Evolutionary conservation across 768 basidiomycete genomes (phyloP).

Genomic region (Rhodocollybia butyracea): DNA sequence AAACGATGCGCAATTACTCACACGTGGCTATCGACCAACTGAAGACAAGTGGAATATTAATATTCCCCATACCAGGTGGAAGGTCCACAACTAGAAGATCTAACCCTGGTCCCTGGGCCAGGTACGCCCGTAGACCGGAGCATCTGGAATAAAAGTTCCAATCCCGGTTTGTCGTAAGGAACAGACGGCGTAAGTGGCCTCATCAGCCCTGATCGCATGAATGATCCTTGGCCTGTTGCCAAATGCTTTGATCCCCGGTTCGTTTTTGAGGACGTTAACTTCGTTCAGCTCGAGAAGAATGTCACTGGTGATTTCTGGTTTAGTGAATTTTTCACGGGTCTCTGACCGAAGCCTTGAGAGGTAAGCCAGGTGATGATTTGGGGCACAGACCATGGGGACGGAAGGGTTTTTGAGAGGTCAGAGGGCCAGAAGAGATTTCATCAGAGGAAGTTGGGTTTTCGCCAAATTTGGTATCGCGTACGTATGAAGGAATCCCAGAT

Average conservation of each 20-base stretch:
- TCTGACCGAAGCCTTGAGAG: conserved; percentile 81
- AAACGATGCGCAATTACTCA: too few species aligned
- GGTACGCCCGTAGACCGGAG: too few species aligned
- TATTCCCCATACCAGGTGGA: too few species aligned
- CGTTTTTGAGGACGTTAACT: conserved; percentile 82
- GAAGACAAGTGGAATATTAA: too few species aligned
- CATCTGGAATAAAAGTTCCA: too few species aligned
- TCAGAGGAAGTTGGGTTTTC: neutral
- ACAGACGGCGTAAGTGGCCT: conserved; percentile 49
- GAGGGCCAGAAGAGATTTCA: neutral
- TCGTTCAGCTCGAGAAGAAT: conserved; percentile 95
- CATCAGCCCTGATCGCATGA: conserved; percentile 81
- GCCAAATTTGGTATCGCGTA: conserved; percentile 8
- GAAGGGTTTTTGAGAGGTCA: conserved; percentile 39
- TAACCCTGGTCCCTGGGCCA: too few species aligned
- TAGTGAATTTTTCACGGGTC: conserved; percentile 87
- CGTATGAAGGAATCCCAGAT: conserved; percentile 23
- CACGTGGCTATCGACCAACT: too few species aligned
- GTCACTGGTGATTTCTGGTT: conserved; percentile 98
- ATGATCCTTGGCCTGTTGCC: conserved; percentile 93
- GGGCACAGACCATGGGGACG: conserved; percentile 81
- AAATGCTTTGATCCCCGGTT: conserved; percentile 91
- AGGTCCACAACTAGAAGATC: too few species aligned
- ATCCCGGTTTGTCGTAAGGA: conserved; percentile 43
- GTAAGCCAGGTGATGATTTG: conserved; percentile 90